Evolutionary conservation across 1,139 yeast genomes (phyloP).

Genomic region (Hansenula lynferdii): DNA sequence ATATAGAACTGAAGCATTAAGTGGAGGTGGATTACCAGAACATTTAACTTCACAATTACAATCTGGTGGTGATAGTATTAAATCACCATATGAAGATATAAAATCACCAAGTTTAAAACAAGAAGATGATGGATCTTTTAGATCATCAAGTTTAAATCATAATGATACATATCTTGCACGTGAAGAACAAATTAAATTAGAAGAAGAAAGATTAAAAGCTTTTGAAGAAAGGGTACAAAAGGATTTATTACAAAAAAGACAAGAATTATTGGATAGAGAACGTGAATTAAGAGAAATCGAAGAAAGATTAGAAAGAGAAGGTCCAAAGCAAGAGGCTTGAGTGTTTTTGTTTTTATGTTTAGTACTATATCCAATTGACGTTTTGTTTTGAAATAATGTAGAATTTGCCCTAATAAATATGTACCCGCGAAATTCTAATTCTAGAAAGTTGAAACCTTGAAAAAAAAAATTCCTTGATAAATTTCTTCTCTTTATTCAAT

Average conservation of each 20-base stretch:
- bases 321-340: slow-evolving; percentile 37
- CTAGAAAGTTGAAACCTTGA: too few relatives aligned
- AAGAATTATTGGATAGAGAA: slow-evolving; percentile 83
- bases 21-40: slow-evolving; percentile 40
- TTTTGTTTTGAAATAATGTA: too few relatives aligned
- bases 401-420: too few relatives aligned
- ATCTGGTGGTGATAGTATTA: slow-evolving; percentile 12
- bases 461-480: too few relatives aligned
- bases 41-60: slow-evolving; percentile 16
- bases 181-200: slow-evolving; percentile 77
- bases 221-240: slow-evolving; percentile 87
- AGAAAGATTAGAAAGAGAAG: slow-evolving; percentile 59
- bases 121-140: slow-evolving; percentile 22
- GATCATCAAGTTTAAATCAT: slow-evolving; percentile 19
- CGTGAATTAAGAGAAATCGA: slow-evolving; percentile 82
- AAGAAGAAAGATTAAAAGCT: slow-evolving; percentile 73
- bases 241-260: slow-evolving; percentile 78
- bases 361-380: too few relatives aligned
- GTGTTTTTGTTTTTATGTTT: too few relatives aligned
- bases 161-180: slow-evolving; percentile 53
- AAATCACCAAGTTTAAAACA: slow-evolving; percentile 20
- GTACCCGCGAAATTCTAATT: too few relatives aligned
- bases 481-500: too few relatives aligned
- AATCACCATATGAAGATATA: slow-evolving; percentile 8
- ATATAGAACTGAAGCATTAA: slow-evolving; percentile 86